Conservation (phyloP, 306 rosid species). For the Acacia acuminata region DNA sequence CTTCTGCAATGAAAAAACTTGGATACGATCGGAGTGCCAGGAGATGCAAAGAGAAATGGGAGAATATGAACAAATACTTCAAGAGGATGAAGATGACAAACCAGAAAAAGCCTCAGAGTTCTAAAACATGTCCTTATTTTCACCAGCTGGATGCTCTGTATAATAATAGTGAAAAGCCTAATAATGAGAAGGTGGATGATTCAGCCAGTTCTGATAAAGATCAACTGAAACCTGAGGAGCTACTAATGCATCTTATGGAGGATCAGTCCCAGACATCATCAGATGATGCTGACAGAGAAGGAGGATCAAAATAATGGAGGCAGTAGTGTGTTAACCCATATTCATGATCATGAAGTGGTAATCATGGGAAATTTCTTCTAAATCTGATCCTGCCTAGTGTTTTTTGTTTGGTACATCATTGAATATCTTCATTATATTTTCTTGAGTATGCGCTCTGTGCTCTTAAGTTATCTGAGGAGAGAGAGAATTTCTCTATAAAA, state of each 20-base stretch:
- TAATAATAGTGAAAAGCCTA: constrained; percentile 42
- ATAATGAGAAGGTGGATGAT: constrained; percentile 32
- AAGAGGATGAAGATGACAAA: constrained; percentile 76
- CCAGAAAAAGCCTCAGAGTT: constrained; percentile 62
- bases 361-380: not conserved
- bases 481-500: no score
- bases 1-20: constrained; percentile 58
- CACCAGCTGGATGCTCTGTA: constrained; percentile 71
- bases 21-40: constrained; percentile 71
- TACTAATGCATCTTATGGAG: constrained; percentile 70
- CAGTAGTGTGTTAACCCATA: not conserved
- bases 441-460: not conserved
- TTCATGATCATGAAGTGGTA: not conserved
- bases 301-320: constrained; percentile 29
- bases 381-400: not conserved
- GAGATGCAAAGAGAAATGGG: constrained; percentile 97
- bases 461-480: not conserved
- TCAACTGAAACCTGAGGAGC: constrained; percentile 72
- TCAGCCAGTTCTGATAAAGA: constrained; percentile 42
- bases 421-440: not conserved
- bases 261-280: constrained; percentile 43
- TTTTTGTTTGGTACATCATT: not conserved
- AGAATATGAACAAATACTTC: constrained; percentile 88
- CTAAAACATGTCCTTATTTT: constrained; percentile 84
- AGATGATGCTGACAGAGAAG: constrained; percentile 46